phyloP scores from a whole-genome alignment of 2,329 filamentous ascomycete species.

The Colletotrichum graminicola region DNA sequence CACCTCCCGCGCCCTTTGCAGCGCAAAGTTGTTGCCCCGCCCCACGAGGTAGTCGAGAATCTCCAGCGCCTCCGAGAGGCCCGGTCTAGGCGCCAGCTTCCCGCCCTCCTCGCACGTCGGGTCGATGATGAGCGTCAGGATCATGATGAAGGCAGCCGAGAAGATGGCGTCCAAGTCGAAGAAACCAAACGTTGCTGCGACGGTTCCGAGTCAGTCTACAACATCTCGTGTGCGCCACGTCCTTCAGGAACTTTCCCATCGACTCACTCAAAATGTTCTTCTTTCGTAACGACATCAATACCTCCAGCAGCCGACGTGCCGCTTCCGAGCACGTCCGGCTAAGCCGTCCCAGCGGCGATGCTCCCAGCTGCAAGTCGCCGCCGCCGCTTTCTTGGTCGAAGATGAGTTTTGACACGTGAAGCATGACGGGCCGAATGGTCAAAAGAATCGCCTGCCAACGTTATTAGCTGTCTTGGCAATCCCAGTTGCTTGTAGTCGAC shows the following conservation, averaged over 20 bases:
- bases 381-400: slow-evolving; percentile 23
- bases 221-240: background rate
- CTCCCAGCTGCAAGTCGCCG: background rate
- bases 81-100: slow-evolving; percentile 46
- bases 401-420: slow-evolving; percentile 36
- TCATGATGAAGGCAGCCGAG: slow-evolving; percentile 41
- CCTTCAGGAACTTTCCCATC: rapidly evolving
- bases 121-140: slow-evolving; percentile 42
- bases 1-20: slow-evolving; percentile 29
- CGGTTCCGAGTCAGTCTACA: background rate
- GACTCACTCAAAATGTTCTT: slow-evolving; percentile 48
- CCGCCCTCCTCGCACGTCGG: slow-evolving; percentile 45
- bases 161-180: slow-evolving; percentile 41
- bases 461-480: background rate
- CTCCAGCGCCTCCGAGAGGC: slow-evolving; percentile 46
- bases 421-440: slow-evolving; percentile 36
- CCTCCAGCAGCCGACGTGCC: slow-evolving; percentile 28
- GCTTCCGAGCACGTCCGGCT: slow-evolving; percentile 38
- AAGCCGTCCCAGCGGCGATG: slow-evolving; percentile 23
- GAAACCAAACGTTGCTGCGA: slow-evolving; percentile 29
- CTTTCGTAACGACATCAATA: slow-evolving; percentile 45
- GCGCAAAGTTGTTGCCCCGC: slow-evolving; percentile 46
- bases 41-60: slow-evolving; percentile 48
- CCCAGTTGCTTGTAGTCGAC: background rate
- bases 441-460: slow-evolving; percentile 43